Evolutionary conservation across 257 asterid genomes (phyloP).

Genomic region (Scutellaria baicalensis): DNA sequence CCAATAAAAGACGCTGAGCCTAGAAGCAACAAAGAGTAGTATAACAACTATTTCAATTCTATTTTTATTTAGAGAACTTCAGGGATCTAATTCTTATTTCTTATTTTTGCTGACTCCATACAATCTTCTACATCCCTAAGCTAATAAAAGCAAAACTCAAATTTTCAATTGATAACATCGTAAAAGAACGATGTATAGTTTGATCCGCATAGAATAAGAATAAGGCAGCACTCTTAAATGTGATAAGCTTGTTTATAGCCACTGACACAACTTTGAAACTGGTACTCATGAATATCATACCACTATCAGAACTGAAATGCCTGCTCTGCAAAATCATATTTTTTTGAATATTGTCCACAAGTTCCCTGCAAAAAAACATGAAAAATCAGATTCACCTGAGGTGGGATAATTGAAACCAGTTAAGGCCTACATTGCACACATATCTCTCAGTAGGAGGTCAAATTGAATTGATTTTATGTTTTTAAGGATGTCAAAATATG

Average conservation of each 20-base stretch:
- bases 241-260: neutral
- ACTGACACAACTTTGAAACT: neutral
- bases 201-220: neutral
- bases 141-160: neutral
- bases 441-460: neutral
- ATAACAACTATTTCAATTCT: neutral
- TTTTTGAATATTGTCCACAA: conserved; percentile 21
- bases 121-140: neutral
- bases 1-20: neutral
- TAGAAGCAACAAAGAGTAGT: neutral
- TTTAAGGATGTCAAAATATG: neutral
- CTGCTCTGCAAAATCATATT: conserved; percentile 34
- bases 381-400: neutral
- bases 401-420: neutral
- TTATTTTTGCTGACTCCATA: neutral
- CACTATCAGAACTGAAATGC: conserved; percentile 59
- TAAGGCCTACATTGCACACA: neutral
- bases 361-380: conserved; percentile 37
- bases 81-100: neutral
- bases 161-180: neutral
- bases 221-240: neutral
- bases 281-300: conserved; percentile 25
- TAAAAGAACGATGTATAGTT: neutral
- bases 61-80: neutral
- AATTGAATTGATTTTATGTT: neutral